Evolutionary conservation across 352 stramenopile genomes (phyloP).

Genomic region (Thalassiosira hispida): DNA sequence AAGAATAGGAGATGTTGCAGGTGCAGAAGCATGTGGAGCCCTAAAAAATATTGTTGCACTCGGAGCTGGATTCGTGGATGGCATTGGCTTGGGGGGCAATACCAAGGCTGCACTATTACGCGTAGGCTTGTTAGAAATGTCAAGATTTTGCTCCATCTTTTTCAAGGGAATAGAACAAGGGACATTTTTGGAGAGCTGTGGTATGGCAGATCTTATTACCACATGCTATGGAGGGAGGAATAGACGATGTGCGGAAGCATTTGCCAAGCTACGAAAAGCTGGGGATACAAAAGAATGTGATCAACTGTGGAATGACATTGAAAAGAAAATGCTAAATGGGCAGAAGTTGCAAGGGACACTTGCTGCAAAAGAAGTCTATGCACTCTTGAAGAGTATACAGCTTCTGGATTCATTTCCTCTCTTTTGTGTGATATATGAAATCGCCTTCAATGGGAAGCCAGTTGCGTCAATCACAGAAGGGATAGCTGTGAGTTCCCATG

Average conservation of each 20-base stretch:
- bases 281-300: slow-evolving; percentile 81
- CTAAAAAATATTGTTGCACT: slow-evolving; percentile 98
- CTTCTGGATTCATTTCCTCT: slow-evolving; percentile 88
- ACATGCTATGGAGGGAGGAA: slow-evolving; percentile 98
- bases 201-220: slow-evolving; percentile 97
- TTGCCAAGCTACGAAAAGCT: slow-evolving; percentile 80
- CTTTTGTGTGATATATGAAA: slow-evolving; percentile 88
- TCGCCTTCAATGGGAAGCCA: slow-evolving; percentile 90
- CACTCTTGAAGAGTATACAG: slow-evolving; percentile 89
- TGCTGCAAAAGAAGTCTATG: slow-evolving; percentile 93
- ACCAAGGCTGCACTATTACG: slow-evolving; percentile 97
- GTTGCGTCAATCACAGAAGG: slow-evolving; percentile 87
- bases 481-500: slow-evolving; percentile 46
- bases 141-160: slow-evolving; percentile 93
- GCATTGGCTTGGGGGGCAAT: slow-evolving; percentile 93
- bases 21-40: slow-evolving; percentile 95
- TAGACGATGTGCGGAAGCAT: slow-evolving; percentile 94
- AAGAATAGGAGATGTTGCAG: slow-evolving; percentile 91
- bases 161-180: slow-evolving; percentile 84
- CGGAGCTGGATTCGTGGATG: slow-evolving; percentile 96
- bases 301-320: slow-evolving; percentile 86
- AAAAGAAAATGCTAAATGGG: slow-evolving; percentile 93
- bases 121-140: slow-evolving; percentile 95
- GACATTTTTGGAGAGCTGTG: slow-evolving; percentile 96
- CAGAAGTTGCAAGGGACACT: slow-evolving; percentile 97